A percentile compares a stretch with the other conserved stretches of the same genome.
Conservation (phyloP, 768 basidiomycete genomes). For the Phylloporus rhodoxanthus region DNA sequence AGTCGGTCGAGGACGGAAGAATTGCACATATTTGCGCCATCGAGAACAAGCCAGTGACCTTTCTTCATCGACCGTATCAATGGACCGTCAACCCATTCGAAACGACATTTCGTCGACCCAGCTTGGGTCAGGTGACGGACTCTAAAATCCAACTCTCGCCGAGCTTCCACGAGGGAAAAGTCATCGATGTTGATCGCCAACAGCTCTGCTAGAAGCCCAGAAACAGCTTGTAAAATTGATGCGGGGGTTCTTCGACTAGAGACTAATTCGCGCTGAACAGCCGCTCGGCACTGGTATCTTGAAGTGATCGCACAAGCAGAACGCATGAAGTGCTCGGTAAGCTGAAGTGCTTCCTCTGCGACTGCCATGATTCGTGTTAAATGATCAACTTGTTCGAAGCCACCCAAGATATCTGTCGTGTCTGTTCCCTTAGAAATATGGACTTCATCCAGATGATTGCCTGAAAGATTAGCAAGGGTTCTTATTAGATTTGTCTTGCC, state of each 20-base stretch:
- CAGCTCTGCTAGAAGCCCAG: constrained; percentile 27
- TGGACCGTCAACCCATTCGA: constrained; percentile 96
- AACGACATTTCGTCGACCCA: constrained; percentile 44
- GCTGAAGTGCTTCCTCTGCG: constrained; percentile 36
- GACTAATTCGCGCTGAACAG: constrained; percentile 15
- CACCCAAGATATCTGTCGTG: constrained; percentile 88
- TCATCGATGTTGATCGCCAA: constrained; percentile 10
- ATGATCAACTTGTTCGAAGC: constrained; percentile 86
- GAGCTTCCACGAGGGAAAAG: constrained; percentile 8
- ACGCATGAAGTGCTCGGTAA: constrained; percentile 38
- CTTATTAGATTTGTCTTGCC: constrained; percentile 81
- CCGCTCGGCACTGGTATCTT: constrained; percentile 11
- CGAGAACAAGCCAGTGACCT: constrained; percentile 87
- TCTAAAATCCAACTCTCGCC: constrained; percentile 14
- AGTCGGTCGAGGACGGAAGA: constrained; percentile 94
- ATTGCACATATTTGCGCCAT: constrained; percentile 91
- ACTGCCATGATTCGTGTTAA: constrained; percentile 35
- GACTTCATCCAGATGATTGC: constrained; percentile 65
- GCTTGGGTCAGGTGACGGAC: constrained; percentile 20
- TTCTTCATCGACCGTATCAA: constrained; percentile 77
- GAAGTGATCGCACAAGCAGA: constrained; percentile 22
- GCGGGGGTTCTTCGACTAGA: constrained; percentile 13
- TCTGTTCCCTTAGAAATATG: constrained; percentile 83
- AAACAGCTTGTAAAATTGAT: constrained; percentile 22
- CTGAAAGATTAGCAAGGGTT: constrained; percentile 63